Base-by-base conservation (phyloP, 192 early-diverging fungal genomes). In the Coemansia umbellata region DNA sequence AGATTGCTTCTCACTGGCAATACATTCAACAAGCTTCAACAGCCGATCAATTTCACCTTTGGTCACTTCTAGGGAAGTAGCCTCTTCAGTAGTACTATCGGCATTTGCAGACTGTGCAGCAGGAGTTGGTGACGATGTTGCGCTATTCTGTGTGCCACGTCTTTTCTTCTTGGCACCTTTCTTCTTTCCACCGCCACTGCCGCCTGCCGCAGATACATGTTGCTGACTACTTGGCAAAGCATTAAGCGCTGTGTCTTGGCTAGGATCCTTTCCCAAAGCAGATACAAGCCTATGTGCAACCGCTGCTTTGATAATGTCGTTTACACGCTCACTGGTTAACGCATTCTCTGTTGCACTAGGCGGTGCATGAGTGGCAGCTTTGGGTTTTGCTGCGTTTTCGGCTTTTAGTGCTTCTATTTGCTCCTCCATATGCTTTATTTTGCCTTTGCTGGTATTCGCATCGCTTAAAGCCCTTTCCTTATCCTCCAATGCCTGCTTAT, bases 131-230 rank as follows among this genome's bases (percentile, higher is more conserved):
- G 54, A 57, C 2, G 47, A 31, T 6, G 50, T 17, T 24, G 42
- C 32, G 5, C 21, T 36, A 5, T 41, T 37, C 10, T 23, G 39
- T 6, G 69, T 74, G 44, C 50, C 54, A 40, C 65, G 65, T 19
- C 71, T 18, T 44, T 65, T 67, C 55, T 63, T 67, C 39, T 74
- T 74, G 31, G 47, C 35, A 19, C 48, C 49, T 28, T 53, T 57
- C 40, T 63, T 66, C 60, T 63, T 68, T 33, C 45, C 35, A 8
- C 32, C 48, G 9, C 21, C 37, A 4, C 10, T 28, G 31, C 44
- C 36, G 11, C 43, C 35, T 11, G 47, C 18, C 0, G 63, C 28
- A 10, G 41, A 21, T 41, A 41, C 3, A n/a, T n/a, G n/a, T n/a
- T n/a, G n/a, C n/a, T n/a, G n/a, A n/a, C n/a, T n/a, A n/a, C n/a